Base-by-base conservation (phyloP, 208 protist species). In the Paratrypanosoma confusum region DNA sequence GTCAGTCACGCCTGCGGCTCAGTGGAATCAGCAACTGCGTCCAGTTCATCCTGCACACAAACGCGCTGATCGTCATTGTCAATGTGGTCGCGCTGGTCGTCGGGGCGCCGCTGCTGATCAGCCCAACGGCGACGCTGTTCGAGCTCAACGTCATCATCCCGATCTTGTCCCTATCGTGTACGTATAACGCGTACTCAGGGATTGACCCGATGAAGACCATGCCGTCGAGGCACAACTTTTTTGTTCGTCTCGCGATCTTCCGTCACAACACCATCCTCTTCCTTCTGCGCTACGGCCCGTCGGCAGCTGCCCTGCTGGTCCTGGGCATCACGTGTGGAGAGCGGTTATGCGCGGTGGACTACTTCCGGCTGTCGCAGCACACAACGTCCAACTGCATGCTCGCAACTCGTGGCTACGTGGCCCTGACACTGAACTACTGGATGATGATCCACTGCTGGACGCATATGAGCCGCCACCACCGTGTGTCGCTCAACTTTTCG, bases 381-480 rank as follows among this genome's bases (percentile, higher is more conserved):
- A 44, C 54, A 6, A 53, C 66, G 0, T 59, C 81, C 31, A 27
- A 36, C 13, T 87, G 77, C 47, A 65, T 84, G 35, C 42, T 49
- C 1, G 51, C 74, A 0, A 66, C 62, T 13, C 75, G 77, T 20
- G 79, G 78, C 27, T 92, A 92, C 48, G 73, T 87, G 20, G 56
- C 55, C 2, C 58, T 88, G n/a, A 88, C 79, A 7, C 58, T 92
- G 21, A 92, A 88, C 58, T 86, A 83, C 44, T 92, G 83, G 83
- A 39, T 92, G 5, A 81, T 92, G 64, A 62, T 92, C 26, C 83
- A 92, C 56, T 75, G 73, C 53, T 86, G 76, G 79, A 88, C 79
- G 41, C 83, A 92, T 60, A 82, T 92, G 18, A 92, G 79, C 51
- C 78, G 83, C 1, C 75, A 92, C 39, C 61, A 86, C 39, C 69